These are phyloP conservation scores for Fusarium zealandicum DNA, from an alignment of 2,329 filamentous ascomycete genomes.

Conservation along the genomic window DNA sequence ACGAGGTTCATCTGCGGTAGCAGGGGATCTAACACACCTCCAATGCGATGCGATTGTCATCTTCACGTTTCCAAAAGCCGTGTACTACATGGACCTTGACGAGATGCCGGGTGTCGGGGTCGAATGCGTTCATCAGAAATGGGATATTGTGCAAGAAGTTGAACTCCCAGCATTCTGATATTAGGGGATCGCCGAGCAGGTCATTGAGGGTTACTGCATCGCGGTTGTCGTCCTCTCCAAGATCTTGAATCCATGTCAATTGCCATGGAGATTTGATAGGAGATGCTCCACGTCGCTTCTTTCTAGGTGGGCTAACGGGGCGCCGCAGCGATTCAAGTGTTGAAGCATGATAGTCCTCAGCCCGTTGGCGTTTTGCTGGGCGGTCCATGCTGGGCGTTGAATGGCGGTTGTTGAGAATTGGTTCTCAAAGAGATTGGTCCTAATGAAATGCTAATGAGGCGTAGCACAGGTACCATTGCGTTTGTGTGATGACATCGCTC, in stretches of 20 bases:
- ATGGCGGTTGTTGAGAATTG: too few species aligned
- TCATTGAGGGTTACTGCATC: constrained; percentile 72
- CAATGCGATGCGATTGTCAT: constrained; percentile 62
- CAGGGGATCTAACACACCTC: constrained; percentile 55
- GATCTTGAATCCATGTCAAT: constrained; percentile 72
- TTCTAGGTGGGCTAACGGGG: constrained; percentile 57
- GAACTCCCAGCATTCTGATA: constrained; percentile 75
- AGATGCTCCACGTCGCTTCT: constrained; percentile 36
- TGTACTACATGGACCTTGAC: constrained; percentile 65
- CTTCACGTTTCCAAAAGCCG: constrained; percentile 72
- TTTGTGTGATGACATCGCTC: neutral
- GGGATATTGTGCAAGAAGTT: constrained; percentile 70
- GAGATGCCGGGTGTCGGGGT: constrained; percentile 56
- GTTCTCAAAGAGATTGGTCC: too few species aligned
- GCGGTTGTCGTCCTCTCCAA: constrained; percentile 65
- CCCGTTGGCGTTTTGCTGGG: constrained; percentile 44
- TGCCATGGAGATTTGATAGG: constrained; percentile 70
- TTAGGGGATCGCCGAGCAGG: constrained; percentile 76
- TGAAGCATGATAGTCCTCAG: constrained; percentile 19
- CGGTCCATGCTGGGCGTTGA: constrained; percentile 39
- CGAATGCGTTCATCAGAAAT: constrained; percentile 63
- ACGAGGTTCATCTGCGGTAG: neutral
- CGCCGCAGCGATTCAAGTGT: constrained; percentile 43
- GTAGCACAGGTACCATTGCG: neutral
- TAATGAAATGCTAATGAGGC: too few species aligned